Conservation (phyloP, 2,329 filamentous ascomycete genomes). For the Rhynchosporium graminicola region DNA sequence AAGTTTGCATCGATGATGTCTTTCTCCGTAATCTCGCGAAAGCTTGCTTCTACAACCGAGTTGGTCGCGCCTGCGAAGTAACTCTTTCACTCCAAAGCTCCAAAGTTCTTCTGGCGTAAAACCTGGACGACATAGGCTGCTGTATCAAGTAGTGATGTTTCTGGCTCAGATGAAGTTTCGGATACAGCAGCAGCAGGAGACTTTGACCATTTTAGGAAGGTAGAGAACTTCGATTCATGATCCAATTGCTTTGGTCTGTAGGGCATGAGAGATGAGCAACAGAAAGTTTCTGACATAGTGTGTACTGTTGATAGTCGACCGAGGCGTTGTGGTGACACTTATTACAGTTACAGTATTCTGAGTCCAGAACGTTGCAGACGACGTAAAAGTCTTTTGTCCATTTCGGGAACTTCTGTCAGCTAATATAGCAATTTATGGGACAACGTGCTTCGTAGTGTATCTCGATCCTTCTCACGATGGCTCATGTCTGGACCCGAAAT, state of each 20-base stretch:
- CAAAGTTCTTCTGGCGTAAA: constrained; percentile 49
- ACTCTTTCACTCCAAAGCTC: constrained; percentile 46
- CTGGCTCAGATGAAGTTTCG: neutral
- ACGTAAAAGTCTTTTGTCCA: too few species aligned
- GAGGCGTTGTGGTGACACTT: neutral
- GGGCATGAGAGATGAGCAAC: neutral
- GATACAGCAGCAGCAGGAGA: neutral
- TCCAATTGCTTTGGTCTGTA: neutral
- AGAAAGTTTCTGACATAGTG: neutral
- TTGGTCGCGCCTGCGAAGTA: constrained; percentile 43
- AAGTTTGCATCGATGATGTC: constrained; percentile 47
- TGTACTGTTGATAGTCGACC: neutral
- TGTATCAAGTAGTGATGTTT: neutral
- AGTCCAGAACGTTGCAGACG: neutral
- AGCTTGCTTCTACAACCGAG: constrained; percentile 25
- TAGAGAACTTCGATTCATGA: neutral
- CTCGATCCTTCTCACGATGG: neutral
- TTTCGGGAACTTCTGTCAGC: neutral
- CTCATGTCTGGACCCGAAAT: neutral
- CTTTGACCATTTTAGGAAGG: neutral
- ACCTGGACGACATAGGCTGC: constrained; percentile 43
- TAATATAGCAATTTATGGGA: neutral
- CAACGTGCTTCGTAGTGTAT: neutral
- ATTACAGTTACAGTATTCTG: neutral
- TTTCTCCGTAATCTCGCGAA: constrained; percentile 43